Conservation (phyloP, 371 early-diverging fungal species). For the Coemansia sp. region DNA sequence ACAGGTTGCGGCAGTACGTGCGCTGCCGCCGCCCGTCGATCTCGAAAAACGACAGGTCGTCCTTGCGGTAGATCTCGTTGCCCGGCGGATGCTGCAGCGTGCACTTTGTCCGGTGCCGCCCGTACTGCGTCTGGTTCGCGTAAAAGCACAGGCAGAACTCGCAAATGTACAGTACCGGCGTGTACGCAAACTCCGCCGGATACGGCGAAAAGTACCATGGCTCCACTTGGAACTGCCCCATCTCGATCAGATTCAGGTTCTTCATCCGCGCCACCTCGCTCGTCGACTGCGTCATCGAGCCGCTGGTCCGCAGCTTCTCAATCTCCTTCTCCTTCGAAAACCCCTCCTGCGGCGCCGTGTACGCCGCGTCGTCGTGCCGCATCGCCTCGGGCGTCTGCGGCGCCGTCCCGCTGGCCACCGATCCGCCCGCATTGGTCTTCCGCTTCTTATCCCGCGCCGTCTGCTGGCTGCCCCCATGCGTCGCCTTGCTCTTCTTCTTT, state of each 20-base stretch:
- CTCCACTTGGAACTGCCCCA: slow-evolving; percentile 93
- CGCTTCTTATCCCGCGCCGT: slow-evolving; percentile 51
- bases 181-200: slow-evolving; percentile 76
- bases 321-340: slow-evolving; percentile 83
- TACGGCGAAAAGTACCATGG: slow-evolving; percentile 99
- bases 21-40: slow-evolving; percentile 90
- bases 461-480: slow-evolving; percentile 43
- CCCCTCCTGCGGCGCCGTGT: slow-evolving; percentile 29
- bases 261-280: slow-evolving; percentile 91
- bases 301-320: slow-evolving; percentile 84
- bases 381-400: slow-evolving; percentile 39
- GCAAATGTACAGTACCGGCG: slow-evolving; percentile 83
- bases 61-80: slow-evolving; percentile 87
- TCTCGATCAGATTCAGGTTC: slow-evolving; percentile 88
- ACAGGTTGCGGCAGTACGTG: slow-evolving; percentile 86
- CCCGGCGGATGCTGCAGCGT: slow-evolving; percentile 91
- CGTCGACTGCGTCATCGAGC: slow-evolving; percentile 94
- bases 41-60: slow-evolving; percentile 88
- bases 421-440: slow-evolving; percentile 48
- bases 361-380: slow-evolving; percentile 48
- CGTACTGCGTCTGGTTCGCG: slow-evolving; percentile 62
- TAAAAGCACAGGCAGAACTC: slow-evolving; percentile 91
- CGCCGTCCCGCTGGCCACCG: slow-evolving; percentile 16
- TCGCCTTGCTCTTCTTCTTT: slow-evolving; percentile 53
- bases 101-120: slow-evolving; percentile 78